phyloP scores from a whole-genome alignment of 345 rosid genomes.

The Hevea brasiliensis region DNA sequence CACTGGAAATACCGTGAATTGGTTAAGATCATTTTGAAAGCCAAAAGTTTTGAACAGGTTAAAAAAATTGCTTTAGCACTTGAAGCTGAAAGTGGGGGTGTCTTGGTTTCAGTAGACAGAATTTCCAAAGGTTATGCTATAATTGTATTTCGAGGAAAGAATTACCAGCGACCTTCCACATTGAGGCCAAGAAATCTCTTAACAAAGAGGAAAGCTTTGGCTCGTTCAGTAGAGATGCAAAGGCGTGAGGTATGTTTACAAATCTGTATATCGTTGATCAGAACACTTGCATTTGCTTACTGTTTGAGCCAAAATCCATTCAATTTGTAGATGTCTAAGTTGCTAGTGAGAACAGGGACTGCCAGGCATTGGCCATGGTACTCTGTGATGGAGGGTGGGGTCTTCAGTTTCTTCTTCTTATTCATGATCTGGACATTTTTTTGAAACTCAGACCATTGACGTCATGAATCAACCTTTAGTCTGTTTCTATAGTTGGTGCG shows the following conservation, averaged over 20 bases:
- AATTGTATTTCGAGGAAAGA: conserved; percentile 81
- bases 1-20: conserved; percentile 95
- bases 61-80: conserved; percentile 83
- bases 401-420: not conserved
- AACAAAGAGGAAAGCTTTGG: conserved; percentile 95
- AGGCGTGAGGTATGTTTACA: conserved; percentile 64
- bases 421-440: too few relatives aligned
- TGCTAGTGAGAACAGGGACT: too few relatives aligned
- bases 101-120: conserved; percentile 85
- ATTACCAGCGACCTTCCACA: conserved; percentile 74
- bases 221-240: conserved; percentile 93
- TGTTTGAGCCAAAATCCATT: not conserved
- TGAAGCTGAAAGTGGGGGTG: conserved; percentile 95
- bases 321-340: not conserved
- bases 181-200: conserved; percentile 84
- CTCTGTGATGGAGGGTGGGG: not conserved
- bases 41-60: conserved; percentile 69
- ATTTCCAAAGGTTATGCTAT: conserved; percentile 90
- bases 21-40: conserved; percentile 77
- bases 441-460: not conserved
- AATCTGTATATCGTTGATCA: conserved; percentile 8
- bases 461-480: too few relatives aligned
- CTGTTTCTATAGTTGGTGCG: not conserved
- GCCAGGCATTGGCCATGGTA: not conserved
- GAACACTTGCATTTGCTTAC: conserved; percentile 12